These are phyloP conservation scores for Seiridium cupressi DNA, from an alignment of 2,329 filamentous ascomycete genomes.

Conservation along the genomic window DNA sequence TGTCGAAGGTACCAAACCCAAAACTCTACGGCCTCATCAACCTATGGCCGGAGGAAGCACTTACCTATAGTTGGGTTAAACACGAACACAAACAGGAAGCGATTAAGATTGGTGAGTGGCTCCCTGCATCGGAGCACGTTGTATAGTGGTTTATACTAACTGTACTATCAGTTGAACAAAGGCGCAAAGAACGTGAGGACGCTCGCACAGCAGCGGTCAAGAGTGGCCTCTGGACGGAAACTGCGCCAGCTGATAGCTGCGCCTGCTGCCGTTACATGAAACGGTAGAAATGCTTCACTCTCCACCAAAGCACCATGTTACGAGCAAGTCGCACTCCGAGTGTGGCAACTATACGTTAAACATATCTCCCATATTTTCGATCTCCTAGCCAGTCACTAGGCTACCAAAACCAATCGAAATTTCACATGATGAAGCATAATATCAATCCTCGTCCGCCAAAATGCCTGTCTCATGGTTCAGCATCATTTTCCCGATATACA, in stretches of 20 bases:
- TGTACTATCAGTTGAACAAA: slow-evolving; percentile 14
- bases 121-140: not conserved
- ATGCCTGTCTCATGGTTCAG: no score
- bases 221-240: slow-evolving; percentile 19
- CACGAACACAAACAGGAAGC: slow-evolving; percentile 34
- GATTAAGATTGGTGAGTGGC: slow-evolving; percentile 38
- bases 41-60: slow-evolving; percentile 46
- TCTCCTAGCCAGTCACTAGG: no score
- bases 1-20: slow-evolving; percentile 16
- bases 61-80: slow-evolving; percentile 44
- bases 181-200: slow-evolving; percentile 14
- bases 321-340: no score
- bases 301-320: not conserved
- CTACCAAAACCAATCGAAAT: not conserved
- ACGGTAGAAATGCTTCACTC: not conserved
- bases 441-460: no score
- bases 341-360: no score
- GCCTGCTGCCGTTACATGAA: slow-evolving; percentile 22
- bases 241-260: slow-evolving; percentile 15
- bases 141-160: not conserved
- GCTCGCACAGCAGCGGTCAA: slow-evolving; percentile 15
- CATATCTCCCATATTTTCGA: no score
- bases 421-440: no score
- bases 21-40: slow-evolving; percentile 24
- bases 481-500: no score